Evolutionary conservation across 106 monocot genomes (phyloP).

Genomic region (Acorus calamus): DNA sequence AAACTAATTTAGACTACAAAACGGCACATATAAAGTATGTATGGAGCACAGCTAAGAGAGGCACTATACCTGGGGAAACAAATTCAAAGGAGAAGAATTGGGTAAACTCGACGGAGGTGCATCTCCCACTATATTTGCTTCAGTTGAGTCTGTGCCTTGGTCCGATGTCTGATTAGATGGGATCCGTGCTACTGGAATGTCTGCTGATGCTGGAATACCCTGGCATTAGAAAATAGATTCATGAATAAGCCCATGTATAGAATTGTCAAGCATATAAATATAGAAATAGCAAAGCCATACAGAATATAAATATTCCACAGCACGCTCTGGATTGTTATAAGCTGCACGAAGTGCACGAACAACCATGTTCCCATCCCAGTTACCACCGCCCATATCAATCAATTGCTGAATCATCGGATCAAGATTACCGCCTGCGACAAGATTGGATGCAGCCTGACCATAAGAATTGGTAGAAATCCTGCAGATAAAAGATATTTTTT

Average conservation of each 20-base stretch:
- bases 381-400: conserved; percentile 98
- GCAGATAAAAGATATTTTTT: conserved; percentile 7
- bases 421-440: conserved; percentile 60
- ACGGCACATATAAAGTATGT: neutral
- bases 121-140: conserved; percentile 17
- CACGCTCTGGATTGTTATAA: conserved; percentile 98
- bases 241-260: neutral
- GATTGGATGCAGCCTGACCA: conserved; percentile 77
- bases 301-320: conserved; percentile 96
- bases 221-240: conserved; percentile 17
- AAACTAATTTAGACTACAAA: neutral
- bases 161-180: conserved; percentile 25
- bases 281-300: conserved; percentile 25
- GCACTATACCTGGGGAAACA: conserved; percentile 84
- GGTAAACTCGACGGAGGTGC: conserved; percentile 49
- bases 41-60: neutral
- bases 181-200: conserved; percentile 40
- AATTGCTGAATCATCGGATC: conserved; percentile 68
- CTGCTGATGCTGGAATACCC: conserved; percentile 84
- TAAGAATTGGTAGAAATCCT: conserved; percentile 43
- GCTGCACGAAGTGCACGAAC: conserved; percentile 83
- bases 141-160: conserved; percentile 15
- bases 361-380: conserved; percentile 84
- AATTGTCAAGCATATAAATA: neutral
- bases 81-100: conserved; percentile 74